phyloP scores from a whole-genome alignment of 371 early-diverging fungal species.

The Mortierella sp. region DNA sequence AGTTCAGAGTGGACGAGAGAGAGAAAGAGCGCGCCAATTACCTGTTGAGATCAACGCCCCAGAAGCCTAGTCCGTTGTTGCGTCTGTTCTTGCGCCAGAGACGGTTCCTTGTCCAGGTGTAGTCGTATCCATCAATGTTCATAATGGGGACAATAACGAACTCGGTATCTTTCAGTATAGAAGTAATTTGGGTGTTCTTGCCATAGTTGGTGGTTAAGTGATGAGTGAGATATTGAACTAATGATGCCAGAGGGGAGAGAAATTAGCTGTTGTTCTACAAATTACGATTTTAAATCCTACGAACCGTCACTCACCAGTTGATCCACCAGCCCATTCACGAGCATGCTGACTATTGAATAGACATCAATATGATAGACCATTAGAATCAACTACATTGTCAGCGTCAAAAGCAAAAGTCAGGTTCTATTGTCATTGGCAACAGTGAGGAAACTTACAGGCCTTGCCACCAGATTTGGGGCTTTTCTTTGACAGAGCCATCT shows the following conservation, averaged over 20 bases:
- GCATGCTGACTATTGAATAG: constrained; percentile 61
- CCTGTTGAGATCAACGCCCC: constrained; percentile 63
- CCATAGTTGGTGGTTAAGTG: constrained; percentile 58
- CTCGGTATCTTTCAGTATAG: constrained; percentile 58
- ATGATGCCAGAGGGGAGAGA: neutral
- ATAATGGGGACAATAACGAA: constrained; percentile 68
- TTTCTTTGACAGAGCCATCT: constrained; percentile 43
- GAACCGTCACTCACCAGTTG: constrained; percentile 25
- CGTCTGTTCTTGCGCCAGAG: constrained; percentile 75
- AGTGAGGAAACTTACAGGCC: constrained; percentile 40
- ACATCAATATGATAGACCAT: neutral
- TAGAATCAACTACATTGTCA: neutral
- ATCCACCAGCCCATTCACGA: constrained; percentile 70
- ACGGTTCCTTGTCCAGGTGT: constrained; percentile 62
- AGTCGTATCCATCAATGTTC: constrained; percentile 75
- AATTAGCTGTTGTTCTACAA: neutral
- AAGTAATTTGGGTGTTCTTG: constrained; percentile 50
- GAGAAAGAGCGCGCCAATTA: constrained; percentile 9
- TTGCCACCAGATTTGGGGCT: constrained; percentile 67
- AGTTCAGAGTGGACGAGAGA: neutral
- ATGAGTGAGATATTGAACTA: constrained; percentile 65
- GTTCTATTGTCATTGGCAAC: neutral
- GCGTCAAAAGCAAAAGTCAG: neutral
- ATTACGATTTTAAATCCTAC: neutral
- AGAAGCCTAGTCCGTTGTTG: constrained; percentile 29